Conservation (phyloP, 2,329 filamentous ascomycete species). For the Xylaria sp. region DNA sequence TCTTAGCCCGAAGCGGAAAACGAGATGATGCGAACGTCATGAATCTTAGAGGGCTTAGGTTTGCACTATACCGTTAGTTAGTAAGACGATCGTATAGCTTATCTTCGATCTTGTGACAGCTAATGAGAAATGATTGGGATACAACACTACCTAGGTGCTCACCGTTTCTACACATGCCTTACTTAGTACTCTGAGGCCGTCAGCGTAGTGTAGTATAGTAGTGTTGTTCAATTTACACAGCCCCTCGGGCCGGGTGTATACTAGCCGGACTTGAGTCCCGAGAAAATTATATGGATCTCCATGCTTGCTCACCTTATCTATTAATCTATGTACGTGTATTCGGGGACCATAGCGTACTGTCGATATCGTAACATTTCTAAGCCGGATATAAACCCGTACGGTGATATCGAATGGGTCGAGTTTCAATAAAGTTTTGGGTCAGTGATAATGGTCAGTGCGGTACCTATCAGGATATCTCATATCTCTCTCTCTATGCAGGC, state of each 20-base stretch:
- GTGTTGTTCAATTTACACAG: background rate
- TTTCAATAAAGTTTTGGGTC: constrained; percentile 5
- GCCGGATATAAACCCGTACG: background rate
- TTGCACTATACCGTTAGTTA: background rate
- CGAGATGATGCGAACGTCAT: constrained; percentile 12
- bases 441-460: background rate
- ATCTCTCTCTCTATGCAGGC: background rate
- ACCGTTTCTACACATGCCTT: background rate
- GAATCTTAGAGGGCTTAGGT: background rate
- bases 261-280: background rate
- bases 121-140: background rate
- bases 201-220: background rate
- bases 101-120: background rate
- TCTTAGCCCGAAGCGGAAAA: constrained; percentile 26
- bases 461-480: background rate
- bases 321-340: background rate
- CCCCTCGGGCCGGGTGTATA: background rate
- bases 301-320: background rate
- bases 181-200: background rate
- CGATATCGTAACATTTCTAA: background rate
- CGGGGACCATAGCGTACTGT: background rate
- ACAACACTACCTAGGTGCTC: background rate
- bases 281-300: background rate
- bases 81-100: background rate
- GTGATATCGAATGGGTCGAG: background rate